A percentile compares a stretch with the other conserved stretches of the same genome.
Evolutionary conservation across 164 flowering plant genomes (phyloP).

Genomic region (Magnolia kwangsiensis): DNA sequence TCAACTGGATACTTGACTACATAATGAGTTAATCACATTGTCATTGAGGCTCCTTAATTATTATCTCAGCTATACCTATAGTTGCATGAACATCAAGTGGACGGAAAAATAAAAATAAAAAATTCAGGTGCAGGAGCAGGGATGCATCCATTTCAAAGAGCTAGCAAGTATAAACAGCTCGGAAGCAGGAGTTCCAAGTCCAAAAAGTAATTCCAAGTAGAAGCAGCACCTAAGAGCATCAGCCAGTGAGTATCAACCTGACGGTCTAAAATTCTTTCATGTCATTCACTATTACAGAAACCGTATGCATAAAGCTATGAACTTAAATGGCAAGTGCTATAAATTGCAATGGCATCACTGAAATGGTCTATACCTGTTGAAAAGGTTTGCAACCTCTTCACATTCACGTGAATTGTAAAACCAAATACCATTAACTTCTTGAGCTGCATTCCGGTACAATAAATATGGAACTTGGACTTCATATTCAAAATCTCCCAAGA

Average conservation of each 20-base stretch:
- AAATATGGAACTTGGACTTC: conserved; percentile 85
- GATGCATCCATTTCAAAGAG: too few species aligned
- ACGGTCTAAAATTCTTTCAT: neutral
- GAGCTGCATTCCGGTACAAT: conserved; percentile 73
- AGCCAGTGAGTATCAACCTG: neutral
- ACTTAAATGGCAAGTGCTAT: neutral
- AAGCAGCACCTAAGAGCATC: neutral
- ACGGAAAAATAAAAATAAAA: too few species aligned
- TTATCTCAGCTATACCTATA: too few species aligned
- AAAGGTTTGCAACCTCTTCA: conserved; percentile 83
- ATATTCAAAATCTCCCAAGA: conserved; percentile 86
- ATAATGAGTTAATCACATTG: too few species aligned
- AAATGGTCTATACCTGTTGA: conserved; percentile 52
- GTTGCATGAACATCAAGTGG: too few species aligned
- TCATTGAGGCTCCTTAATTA: too few species aligned
- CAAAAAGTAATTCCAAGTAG: neutral
- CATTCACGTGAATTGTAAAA: conserved; percentile 87
- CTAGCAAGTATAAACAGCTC: too few species aligned
- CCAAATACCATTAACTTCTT: conserved; percentile 97
- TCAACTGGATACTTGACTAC: too few species aligned
- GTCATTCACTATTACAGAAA: neutral
- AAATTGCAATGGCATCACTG: neutral
- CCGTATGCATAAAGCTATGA: neutral
- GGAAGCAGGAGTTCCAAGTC: too few species aligned
- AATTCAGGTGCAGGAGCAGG: too few species aligned